These are phyloP conservation scores for Colletotrichum sp. DNA, from an alignment of 2,329 filamentous ascomycete genomes.

Conservation along the genomic window DNA sequence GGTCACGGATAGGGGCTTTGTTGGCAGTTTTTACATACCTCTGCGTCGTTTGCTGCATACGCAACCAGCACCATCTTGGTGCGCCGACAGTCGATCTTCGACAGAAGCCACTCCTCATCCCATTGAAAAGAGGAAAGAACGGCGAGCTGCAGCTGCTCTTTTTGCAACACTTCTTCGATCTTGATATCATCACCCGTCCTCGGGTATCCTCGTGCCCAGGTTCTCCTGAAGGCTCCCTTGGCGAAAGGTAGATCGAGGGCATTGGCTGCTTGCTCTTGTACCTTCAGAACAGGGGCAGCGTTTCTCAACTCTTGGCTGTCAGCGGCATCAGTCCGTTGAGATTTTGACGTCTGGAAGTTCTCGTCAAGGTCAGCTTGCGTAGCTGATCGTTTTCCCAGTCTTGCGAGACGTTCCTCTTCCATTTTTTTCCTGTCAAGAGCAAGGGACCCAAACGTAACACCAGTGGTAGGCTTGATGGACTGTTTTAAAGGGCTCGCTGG, in stretches of 20 bases:
- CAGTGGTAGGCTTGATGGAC: not conserved
- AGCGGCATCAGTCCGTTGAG: not conserved
- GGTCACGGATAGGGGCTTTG: not conserved
- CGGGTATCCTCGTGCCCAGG: conserved; percentile 71
- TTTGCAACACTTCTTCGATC: conserved; percentile 85
- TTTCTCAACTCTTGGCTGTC: not conserved
- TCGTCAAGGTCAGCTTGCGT: conserved; percentile 6
- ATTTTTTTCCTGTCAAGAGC: conserved; percentile 79
- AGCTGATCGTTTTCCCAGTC: conserved; percentile 62
- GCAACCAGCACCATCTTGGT: conserved; percentile 70
- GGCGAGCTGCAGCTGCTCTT: conserved; percentile 72
- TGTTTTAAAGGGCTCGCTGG: not conserved
- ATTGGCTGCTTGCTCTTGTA: not conserved
- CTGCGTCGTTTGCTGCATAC: conserved; percentile 56
- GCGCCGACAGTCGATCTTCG: conserved; percentile 66
- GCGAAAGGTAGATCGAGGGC: conserved; percentile 44
- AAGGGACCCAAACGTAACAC: conserved; percentile 41
- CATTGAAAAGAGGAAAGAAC: conserved; percentile 88
- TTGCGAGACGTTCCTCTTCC: conserved; percentile 82
- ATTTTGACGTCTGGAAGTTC: conserved; percentile 24
- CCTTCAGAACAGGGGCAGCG: not conserved
- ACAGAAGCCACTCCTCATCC: conserved; percentile 80
- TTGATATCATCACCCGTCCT: conserved; percentile 77
- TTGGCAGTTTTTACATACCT: conserved; percentile 44
- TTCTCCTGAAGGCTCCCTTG: conserved; percentile 78